These are phyloP conservation scores for Collybiopsis confluens DNA, from an alignment of 768 basidiomycete genomes.

Conservation along the genomic window DNA sequence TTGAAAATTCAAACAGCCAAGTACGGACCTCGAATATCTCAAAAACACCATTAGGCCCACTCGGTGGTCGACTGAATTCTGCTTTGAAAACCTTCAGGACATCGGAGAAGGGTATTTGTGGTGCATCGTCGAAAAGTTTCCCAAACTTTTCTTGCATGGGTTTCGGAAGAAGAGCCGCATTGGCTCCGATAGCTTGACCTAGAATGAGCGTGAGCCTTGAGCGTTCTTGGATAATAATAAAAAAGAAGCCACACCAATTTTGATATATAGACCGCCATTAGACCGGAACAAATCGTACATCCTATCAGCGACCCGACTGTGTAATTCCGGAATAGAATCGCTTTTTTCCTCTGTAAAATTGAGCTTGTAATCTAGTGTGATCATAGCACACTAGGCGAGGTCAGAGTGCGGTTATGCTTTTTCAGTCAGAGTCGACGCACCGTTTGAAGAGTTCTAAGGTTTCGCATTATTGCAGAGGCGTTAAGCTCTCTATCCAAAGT, in stretches of 20 bases:
- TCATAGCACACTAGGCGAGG: conserved; percentile 64
- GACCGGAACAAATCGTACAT: conserved; percentile 72
- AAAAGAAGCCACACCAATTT: conserved; percentile 50
- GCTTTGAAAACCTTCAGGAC: conserved; percentile 62
- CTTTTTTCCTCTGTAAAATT: conserved; percentile 77
- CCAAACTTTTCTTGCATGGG: conserved; percentile 82
- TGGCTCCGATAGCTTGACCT: conserved; percentile 80
- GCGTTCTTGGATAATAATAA: neutral
- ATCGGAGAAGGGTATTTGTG: conserved; percentile 72
- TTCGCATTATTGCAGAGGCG: conserved; percentile 53
- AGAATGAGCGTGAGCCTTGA: neutral
- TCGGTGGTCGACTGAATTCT: conserved; percentile 65
- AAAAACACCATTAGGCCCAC: conserved; percentile 71
- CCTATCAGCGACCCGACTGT: conserved; percentile 78
- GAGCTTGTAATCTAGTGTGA: conserved; percentile 80
- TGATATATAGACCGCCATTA: conserved; percentile 85
- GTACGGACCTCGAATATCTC: conserved; percentile 80
- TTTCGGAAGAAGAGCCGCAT: conserved; percentile 78
- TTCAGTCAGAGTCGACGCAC: conserved; percentile 32
- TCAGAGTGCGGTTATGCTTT: too few species aligned
- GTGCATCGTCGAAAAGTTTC: conserved; percentile 84
- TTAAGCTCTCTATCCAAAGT: conserved; percentile 48
- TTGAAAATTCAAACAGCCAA: too few species aligned
- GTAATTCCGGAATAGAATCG: conserved; percentile 72
- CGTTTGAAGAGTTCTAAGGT: conserved; percentile 49